Evolutionary conservation across 31 red algal genomes (phyloP), one percentile per base, ranked within the genome.

Genomic region (Pterothamnion heteromorphum): DNA sequence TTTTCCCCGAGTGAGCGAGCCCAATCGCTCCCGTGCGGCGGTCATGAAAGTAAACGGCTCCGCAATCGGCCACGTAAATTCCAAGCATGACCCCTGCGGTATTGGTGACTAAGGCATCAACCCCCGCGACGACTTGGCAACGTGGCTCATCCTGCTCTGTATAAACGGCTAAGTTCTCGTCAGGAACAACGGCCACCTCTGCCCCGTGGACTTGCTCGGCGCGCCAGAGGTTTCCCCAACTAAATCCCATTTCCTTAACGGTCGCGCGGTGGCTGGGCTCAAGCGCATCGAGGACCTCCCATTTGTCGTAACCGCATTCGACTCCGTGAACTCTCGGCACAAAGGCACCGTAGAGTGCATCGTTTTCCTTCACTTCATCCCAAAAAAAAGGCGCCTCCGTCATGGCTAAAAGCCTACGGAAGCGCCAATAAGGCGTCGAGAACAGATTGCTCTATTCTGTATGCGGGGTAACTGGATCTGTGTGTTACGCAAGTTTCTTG

Each of bases 61-160:
- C 80, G 27, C 80, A 83, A 31, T 83, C 80, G 20, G 80, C 80
- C n/a, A 83, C 80, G 23, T 83, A 83, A 26, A 83, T 83, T 14
- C 80, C 80, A 9, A 83, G 80, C 18, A 20, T 26, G 9, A 26
- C 27, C 9, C 80, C 80, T 9, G 80, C 23, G 30, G 20, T 31
- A 26, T 20, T 31, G 14, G 80, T 83, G 21, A 83, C 14, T 9
- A 83, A 31, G 18, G 21, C 80, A 83, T 83, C 80, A 26, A 26
- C 51, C 14, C 51, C 80, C n/a, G 51, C 51, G 9, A n/a, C 9
- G n/a, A 64, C n/a, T 64, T 64, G 9, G 9, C n/a, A 20, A 31
- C 18, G 21, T 18, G 5, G 80, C 80, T 83, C 23, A 5, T 18
- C 80, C 20, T 83, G 9, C 30, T 31, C 80, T 9, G 30, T 27